Evolutionary conservation across 2,329 filamentous ascomycete species (phyloP), one percentile per base, ranked within the genome.

Genomic region (Tetracladium maxilliforme): DNA sequence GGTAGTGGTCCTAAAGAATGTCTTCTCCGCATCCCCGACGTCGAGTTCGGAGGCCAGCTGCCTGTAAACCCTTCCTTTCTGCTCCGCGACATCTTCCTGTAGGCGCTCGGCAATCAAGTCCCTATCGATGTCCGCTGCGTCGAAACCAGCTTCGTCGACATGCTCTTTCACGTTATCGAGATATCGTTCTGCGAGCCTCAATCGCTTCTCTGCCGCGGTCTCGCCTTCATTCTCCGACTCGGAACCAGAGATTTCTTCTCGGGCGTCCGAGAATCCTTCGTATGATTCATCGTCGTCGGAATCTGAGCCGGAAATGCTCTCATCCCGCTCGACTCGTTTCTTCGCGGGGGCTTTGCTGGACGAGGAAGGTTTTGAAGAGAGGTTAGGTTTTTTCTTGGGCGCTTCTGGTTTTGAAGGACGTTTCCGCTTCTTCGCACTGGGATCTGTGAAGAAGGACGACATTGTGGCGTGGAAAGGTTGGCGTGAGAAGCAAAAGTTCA

Each of bases 401-500:
- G 50, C 51, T 25, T 70, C 62, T 10, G 56, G 45, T 14, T 63
- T 61, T 29, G 57, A 50, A 6, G 58, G 43, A 32, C 86, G 68
- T 63, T 95, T 95, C 41, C 90, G 67, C 65, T 95, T 95, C 58
- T 81, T 82, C 45, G 79, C 77, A 20, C 79, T 78, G 6, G 90
- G 84, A 19, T 77, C 61, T 25, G 86, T 93, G 55, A 98, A 98
- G 55, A 95, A 98, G 19, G 86, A 93, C 43, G 87, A 92, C 86
- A 92, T 92, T 37, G 36, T 58, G 18, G 18, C 18, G 18, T 8
- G n/a, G n/a, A n/a, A n/a, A n/a, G n/a, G n/a, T n/a, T n/a, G n/a
- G n/a, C n/a, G n/a, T n/a, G n/a, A n/a, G n/a, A n/a, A n/a, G n/a
- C n/a, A n/a, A n/a, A n/a, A n/a, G n/a, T n/a, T n/a, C n/a, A n/a